Evolutionary conservation across 2,329 filamentous ascomycete genomes (phyloP).

Genomic region (Acrodontium crateriforme): DNA sequence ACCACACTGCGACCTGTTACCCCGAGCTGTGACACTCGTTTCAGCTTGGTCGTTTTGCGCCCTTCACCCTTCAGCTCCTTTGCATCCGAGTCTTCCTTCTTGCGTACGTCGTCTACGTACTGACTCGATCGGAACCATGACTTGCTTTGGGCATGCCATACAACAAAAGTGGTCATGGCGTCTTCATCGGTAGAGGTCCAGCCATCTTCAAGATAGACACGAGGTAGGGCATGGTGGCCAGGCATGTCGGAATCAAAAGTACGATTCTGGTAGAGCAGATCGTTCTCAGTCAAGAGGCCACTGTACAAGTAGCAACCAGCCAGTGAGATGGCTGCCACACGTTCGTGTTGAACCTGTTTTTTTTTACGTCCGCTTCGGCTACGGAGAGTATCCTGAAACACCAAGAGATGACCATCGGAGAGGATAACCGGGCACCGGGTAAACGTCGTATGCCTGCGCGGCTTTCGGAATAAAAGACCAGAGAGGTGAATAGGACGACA

Average conservation of each 20-base stretch:
- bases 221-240: conserved; percentile 43
- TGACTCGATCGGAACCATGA: conserved; percentile 36
- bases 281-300: conserved; percentile 47
- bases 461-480: conserved; percentile 50
- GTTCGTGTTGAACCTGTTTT: conserved; percentile 47
- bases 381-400: conserved; percentile 48
- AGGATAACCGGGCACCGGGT: conserved; percentile 47
- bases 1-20: conserved; percentile 48
- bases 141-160: conserved; percentile 48
- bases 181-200: conserved; percentile 52
- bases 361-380: conserved; percentile 40
- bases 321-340: conserved; percentile 44
- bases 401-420: conserved; percentile 44
- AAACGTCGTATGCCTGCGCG: conserved; percentile 48
- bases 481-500: conserved; percentile 51
- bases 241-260: conserved; percentile 51
- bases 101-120: conserved; percentile 17
- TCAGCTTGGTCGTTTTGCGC: conserved; percentile 34
- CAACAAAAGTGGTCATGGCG: conserved; percentile 52
- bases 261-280: conserved; percentile 49
- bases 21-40: conserved; percentile 47
- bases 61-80: conserved; percentile 10
- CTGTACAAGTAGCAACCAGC: conserved; percentile 53
- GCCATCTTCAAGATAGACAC: conserved; percentile 45
- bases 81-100: conserved; percentile 4